Base-by-base conservation (phyloP, 768 basidiomycete genomes). In the Suillus fuscotomentosus region DNA sequence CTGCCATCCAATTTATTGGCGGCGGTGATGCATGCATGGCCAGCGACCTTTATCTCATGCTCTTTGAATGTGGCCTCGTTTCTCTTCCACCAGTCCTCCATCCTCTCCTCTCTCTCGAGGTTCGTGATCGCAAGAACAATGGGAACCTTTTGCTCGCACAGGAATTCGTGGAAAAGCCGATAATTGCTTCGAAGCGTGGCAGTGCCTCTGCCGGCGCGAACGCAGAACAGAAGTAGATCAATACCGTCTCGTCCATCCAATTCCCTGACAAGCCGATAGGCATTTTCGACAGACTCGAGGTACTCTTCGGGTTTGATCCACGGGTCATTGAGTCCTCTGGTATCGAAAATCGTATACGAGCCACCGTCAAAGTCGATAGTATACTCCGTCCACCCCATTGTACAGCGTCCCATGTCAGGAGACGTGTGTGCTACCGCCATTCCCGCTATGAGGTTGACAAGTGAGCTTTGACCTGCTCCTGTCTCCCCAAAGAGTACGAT, bases 1-100 rank as follows among this genome's bases (percentile, higher is more conserved):
- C 60, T 69, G 38, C 71, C 50, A 0, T 72, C 63, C 60, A 68
- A 66, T 27, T 79, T 73, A 34, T 68, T 67, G 31, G 56, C 77
- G 3, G 79, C 76, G 3, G 79, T 81, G 66, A 82, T 65, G 62
- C 82, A 82, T 0, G 74, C 80, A 20, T 79, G 75, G 4, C 76
- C 78, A 20, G 66, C 56, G 27, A 77, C 71, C 20, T 65, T 50
- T 22, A 74, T 60, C 3, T 65, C 66, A 51, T 65, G 11, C 24
- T 9, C n/a, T n/a, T n/a, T n/a, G n/a, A n/a, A 5, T 31, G 31
- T 5, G 31, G n/a, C n/a, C n/a, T n/a, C n/a, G n/a, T n/a, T 72
- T 39, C 65, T 62, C 15, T 31, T 45, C 80, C 78, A 77, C 82
- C 82, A 82, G 50, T 67, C 67, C 22, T 75, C 68, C 65, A 70